Evolutionary conservation across 2,329 filamentous ascomycete species (phyloP).

Genomic region (Macroventuria anomochaeta): DNA sequence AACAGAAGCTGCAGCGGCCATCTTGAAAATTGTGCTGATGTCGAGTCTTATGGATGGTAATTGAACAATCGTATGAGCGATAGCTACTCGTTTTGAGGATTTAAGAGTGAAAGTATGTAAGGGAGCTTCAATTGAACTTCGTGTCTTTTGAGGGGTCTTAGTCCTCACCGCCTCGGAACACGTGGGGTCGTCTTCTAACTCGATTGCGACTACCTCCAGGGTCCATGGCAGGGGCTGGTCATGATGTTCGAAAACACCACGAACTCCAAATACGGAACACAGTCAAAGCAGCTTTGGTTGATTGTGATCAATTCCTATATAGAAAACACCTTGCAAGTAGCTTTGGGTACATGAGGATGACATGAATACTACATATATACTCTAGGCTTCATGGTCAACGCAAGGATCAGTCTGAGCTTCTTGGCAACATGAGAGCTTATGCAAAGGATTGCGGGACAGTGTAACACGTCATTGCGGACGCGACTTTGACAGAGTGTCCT

Average conservation of each 20-base stretch:
- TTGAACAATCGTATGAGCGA: neutral
- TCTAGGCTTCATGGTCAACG: neutral
- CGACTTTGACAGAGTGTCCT: neutral
- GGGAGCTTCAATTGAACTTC: conserved; percentile 18
- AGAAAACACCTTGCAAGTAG: too few relatives aligned
- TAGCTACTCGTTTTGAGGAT: neutral
- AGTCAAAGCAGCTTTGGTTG: too few relatives aligned
- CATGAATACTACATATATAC: too few relatives aligned
- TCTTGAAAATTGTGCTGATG: conserved; percentile 23
- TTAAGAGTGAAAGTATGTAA: conserved; percentile 6
- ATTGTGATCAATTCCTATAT: too few relatives aligned
- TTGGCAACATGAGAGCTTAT: neutral
- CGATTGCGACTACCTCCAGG: conserved; percentile 14
- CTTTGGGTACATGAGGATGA: too few relatives aligned
- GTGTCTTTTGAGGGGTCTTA: conserved; percentile 29
- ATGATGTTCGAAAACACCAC: conserved; percentile 2
- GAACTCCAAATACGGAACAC: too few relatives aligned
- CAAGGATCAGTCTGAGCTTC: neutral
- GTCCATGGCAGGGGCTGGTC: conserved; percentile 10
- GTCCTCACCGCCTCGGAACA: conserved; percentile 29
- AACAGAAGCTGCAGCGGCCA: conserved; percentile 53
- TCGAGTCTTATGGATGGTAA: neutral
- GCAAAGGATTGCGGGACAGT: neutral
- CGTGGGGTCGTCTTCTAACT: conserved; percentile 29
- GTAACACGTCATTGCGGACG: neutral